These are phyloP conservation scores for Trametes sp. DNA, from an alignment of 1,284 basidiomycete species.

Conservation along the genomic window DNA sequence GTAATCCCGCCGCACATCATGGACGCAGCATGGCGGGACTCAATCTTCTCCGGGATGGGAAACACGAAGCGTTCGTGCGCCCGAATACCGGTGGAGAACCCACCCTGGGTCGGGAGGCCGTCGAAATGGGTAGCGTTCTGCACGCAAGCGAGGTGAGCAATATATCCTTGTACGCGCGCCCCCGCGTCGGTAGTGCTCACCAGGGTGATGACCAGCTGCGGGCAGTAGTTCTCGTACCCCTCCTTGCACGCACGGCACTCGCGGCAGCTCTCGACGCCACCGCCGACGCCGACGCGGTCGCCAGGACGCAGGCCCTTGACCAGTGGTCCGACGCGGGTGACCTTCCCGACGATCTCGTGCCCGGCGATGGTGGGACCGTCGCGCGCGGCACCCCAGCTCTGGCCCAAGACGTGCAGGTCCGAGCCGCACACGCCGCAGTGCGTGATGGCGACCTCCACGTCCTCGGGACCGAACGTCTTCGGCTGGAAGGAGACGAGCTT, in stretches of 20 bases:
- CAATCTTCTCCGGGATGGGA: constrained; percentile 68
- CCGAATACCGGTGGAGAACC: constrained; percentile 72
- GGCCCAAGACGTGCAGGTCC: constrained; percentile 59
- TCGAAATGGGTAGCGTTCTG: constrained; percentile 47
- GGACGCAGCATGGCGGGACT: constrained; percentile 57
- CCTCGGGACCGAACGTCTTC: constrained; percentile 44
- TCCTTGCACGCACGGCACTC: constrained; percentile 60
- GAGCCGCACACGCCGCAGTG: constrained; percentile 56
- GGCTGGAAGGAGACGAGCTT: constrained; percentile 47
- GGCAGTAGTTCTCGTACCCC: constrained; percentile 64
- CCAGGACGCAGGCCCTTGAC: constrained; percentile 67
- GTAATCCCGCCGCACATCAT: constrained; percentile 75
- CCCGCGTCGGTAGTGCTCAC: constrained; percentile 16
- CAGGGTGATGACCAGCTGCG: constrained; percentile 35
- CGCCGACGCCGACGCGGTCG: constrained; percentile 73
- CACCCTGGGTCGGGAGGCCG: constrained; percentile 61
- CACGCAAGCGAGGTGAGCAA: background rate
- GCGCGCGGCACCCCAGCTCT: constrained; percentile 53
- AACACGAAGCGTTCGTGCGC: constrained; percentile 76
- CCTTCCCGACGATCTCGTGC: constrained; percentile 70
- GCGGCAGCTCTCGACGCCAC: constrained; percentile 62
- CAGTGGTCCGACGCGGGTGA: constrained; percentile 58
- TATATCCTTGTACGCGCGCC: background rate
- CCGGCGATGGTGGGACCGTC: constrained; percentile 52
- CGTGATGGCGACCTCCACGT: constrained; percentile 49